A percentile compares a stretch with the other conserved stretches of the same genome.
phyloP scores from a whole-genome alignment of 257 asterid genomes.

The Solanum appendiculatum region DNA sequence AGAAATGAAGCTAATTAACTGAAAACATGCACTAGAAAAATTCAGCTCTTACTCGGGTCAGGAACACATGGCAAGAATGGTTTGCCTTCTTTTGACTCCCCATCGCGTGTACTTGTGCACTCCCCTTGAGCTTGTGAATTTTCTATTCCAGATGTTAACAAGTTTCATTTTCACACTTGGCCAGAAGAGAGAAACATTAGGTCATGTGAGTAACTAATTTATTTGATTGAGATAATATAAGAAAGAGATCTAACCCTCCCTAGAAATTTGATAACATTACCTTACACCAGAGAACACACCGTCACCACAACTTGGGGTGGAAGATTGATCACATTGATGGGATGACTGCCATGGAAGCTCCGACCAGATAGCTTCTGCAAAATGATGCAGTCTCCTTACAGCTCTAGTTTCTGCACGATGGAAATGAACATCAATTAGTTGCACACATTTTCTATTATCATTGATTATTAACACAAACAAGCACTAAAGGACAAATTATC shows the following conservation, averaged over 20 bases:
- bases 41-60: neutral
- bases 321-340: slow-evolving; percentile 16
- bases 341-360: neutral
- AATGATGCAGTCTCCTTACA: too few relatives aligned
- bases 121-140: slow-evolving; percentile 16
- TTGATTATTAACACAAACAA: neutral
- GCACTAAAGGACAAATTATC: slow-evolving; percentile 16
- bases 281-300: slow-evolving; percentile 22
- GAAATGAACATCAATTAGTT: neutral
- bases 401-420: neutral
- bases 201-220: neutral
- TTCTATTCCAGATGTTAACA: slow-evolving; percentile 13
- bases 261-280: slow-evolving; percentile 8
- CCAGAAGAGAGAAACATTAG: slow-evolving; percentile 26
- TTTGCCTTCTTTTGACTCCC: slow-evolving; percentile 29
- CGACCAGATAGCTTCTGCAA: too few relatives aligned
- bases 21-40: neutral
- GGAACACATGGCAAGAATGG: neutral
- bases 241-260: neutral
- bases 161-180: slow-evolving; percentile 16
- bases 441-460: neutral
- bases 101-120: neutral
- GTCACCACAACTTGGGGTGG: slow-evolving; percentile 13
- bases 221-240: neutral
- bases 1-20: neutral